Base-by-base conservation (phyloP, 1,284 basidiomycete species). In the Cystobasidiaceae sp. region DNA sequence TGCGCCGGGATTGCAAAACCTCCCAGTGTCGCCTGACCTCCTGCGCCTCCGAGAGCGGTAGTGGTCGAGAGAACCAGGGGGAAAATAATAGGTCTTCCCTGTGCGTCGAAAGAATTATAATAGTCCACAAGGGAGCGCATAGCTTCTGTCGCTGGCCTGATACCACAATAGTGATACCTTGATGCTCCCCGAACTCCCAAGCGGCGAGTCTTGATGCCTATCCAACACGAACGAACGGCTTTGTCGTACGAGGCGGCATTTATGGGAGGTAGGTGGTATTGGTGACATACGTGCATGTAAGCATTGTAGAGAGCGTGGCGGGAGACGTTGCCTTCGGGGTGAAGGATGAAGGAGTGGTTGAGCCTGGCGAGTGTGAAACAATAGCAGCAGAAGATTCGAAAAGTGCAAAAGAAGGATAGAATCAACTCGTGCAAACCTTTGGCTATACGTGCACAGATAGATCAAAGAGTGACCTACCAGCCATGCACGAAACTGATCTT, bases 191-290 rank as follows among this genome's bases (percentile, higher is more conserved):
- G 81, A 65, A 91, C 90, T 65, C 91, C 91, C 66, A 94, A 78
- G 65, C 92, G 86, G 71, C 92, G 83, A 49, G 91, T 94, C 82
- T 91, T 92, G 82, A 96, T 92, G 70, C 87, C 88, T 48, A 90
- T 89, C 79, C 91, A 96, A 77, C 89, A 91, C 63, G 89, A 84
- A 68, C 90, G 83, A 73, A 96, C 92, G 54, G 90, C 90, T 79
- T 96, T 94, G 69, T 92, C 91, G 72, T 94, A 82, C 4, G 90
- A 92, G 68, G 92, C 91, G 44, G 91, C 90, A 80, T 93, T 94
- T 80, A 93, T 90, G 74, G 92, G 89, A 67, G 88, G 88, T 70
- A 92, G 89, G 56, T 87, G 86, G 78, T 91, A 89, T 77, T 88
- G 85, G 78, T 90, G 88, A 78, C 90, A 93, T 62, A 91, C 86